A percentile compares a stretch with the other conserved stretches of the same genome.
phyloP scores from a whole-genome alignment of 164 flowering plant species.

The Magnolia sinica region DNA sequence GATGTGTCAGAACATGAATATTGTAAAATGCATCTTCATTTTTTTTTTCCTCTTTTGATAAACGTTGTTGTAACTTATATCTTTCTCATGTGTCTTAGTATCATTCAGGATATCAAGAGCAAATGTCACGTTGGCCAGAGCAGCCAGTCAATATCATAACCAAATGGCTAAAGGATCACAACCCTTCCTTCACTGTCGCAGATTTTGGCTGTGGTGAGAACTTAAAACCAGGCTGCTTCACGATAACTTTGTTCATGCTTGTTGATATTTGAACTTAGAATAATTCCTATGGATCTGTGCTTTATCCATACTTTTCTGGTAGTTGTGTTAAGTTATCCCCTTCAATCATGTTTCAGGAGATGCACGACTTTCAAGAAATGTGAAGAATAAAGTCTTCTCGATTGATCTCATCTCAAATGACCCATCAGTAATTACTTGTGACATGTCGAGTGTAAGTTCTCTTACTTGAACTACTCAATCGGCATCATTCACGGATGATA shows the following conservation, averaged over 20 bases:
- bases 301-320: not conserved
- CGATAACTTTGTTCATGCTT: not conserved
- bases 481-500: not conserved
- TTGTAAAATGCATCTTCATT: too few species aligned
- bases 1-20: too few species aligned
- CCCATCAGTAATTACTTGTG: constrained; percentile 92
- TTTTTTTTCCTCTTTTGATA: too few species aligned
- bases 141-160: constrained; percentile 74
- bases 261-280: not conserved
- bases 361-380: constrained; percentile 75
- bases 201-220: constrained; percentile 97
- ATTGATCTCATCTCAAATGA: constrained; percentile 86
- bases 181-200: constrained; percentile 67
- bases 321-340: not conserved
- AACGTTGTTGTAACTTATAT: not conserved
- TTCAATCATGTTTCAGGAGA: constrained; percentile 52
- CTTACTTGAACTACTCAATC: not conserved
- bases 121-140: constrained; percentile 96
- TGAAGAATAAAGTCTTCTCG: constrained; percentile 89
- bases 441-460: constrained; percentile 82
- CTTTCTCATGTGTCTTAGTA: constrained; percentile 39
- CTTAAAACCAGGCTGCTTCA: not conserved
- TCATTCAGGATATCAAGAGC: constrained; percentile 95
- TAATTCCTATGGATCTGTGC: not conserved
- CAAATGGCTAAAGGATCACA: constrained; percentile 66